phyloP scores from a whole-genome alignment of 1,139 yeast genomes.

The Taphrina betulina region DNA sequence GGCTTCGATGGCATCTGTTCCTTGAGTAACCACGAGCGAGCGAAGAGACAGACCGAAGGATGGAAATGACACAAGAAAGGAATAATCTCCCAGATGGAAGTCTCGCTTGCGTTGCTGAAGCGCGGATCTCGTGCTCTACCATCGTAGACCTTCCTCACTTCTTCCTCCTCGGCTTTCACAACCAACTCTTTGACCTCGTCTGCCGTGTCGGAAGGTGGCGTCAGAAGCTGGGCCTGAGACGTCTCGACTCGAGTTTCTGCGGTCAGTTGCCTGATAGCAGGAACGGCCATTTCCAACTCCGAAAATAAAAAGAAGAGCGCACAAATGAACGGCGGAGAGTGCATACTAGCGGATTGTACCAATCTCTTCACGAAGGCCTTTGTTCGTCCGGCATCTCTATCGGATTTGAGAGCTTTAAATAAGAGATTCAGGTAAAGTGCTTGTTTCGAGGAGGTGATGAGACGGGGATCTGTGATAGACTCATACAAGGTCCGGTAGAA shows the following conservation, averaged over 20 bases:
- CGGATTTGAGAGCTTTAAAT: slow-evolving; percentile 78
- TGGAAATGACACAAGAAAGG: slow-evolving; percentile 80
- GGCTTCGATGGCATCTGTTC: slow-evolving; percentile 62
- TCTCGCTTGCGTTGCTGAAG: slow-evolving; percentile 73
- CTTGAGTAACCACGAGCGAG: slow-evolving; percentile 54
- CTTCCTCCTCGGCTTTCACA: not conserved
- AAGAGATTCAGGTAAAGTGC: slow-evolving; percentile 82
- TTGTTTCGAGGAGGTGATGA: slow-evolving; percentile 80
- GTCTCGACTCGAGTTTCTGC: slow-evolving; percentile 42
- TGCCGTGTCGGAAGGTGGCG: slow-evolving; percentile 45
- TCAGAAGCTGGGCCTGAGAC: slow-evolving; percentile 39
- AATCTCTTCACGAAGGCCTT: slow-evolving; percentile 90
- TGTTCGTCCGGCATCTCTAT: slow-evolving; percentile 62
- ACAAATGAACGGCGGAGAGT: slow-evolving; percentile 54
- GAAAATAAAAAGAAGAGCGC: slow-evolving; percentile 79
- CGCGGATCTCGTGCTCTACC: slow-evolving; percentile 88
- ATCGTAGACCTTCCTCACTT: slow-evolving; percentile 54
- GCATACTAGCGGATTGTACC: slow-evolving; percentile 81
- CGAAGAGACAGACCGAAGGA: slow-evolving; percentile 85
- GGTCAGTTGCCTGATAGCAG: slow-evolving; percentile 53
- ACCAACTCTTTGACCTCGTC: slow-evolving; percentile 43
- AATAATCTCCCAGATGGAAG: slow-evolving; percentile 78
- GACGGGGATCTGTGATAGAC: slow-evolving; percentile 78
- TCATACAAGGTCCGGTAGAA: slow-evolving; percentile 88
- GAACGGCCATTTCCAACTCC: slow-evolving; percentile 59